Evolutionary conservation across 768 basidiomycete genomes (phyloP).

Genomic region (Cystobasidium onofrii): DNA sequence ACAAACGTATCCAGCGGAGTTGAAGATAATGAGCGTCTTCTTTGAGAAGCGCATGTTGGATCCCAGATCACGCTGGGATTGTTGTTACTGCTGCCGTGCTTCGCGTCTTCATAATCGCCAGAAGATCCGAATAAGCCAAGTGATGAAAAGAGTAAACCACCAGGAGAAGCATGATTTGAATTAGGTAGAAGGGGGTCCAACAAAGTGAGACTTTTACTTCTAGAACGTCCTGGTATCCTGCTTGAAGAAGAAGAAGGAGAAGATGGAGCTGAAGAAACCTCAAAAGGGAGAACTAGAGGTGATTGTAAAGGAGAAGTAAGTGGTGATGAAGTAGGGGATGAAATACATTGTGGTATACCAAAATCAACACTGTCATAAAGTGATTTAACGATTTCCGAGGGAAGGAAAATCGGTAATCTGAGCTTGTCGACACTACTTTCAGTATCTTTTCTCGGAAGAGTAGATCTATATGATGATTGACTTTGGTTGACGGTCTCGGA

Average conservation of each 20-base stretch:
- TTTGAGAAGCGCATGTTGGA: not conserved
- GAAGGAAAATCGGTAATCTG: slow-evolving; percentile 1
- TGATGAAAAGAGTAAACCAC: slow-evolving; percentile 11
- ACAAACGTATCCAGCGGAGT: not conserved
- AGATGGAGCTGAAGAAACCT: not conserved
- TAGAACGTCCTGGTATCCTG: not conserved
- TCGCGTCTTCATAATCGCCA: not conserved
- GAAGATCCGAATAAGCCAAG: slow-evolving; percentile 7
- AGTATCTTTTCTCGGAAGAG: not conserved
- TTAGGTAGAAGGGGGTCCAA: not conserved
- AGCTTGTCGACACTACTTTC: not conserved
- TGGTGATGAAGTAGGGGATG: slow-evolving; percentile 5
- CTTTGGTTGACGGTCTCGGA: no score
- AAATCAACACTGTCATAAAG: slow-evolving; percentile 26
- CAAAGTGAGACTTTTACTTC: slow-evolving; percentile 2
- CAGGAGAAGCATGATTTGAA: not conserved
- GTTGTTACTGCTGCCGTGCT: not conserved
- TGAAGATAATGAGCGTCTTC: not conserved
- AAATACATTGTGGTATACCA: not conserved
- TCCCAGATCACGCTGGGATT: not conserved
- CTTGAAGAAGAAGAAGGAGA: not conserved
- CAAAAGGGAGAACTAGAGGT: not conserved
- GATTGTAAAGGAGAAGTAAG: not conserved
- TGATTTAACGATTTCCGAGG: slow-evolving; percentile 19
- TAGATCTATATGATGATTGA: no score